Evolutionary conservation across 2,329 filamentous ascomycete genomes (phyloP).

Genomic region (Fusarium sp.): DNA sequence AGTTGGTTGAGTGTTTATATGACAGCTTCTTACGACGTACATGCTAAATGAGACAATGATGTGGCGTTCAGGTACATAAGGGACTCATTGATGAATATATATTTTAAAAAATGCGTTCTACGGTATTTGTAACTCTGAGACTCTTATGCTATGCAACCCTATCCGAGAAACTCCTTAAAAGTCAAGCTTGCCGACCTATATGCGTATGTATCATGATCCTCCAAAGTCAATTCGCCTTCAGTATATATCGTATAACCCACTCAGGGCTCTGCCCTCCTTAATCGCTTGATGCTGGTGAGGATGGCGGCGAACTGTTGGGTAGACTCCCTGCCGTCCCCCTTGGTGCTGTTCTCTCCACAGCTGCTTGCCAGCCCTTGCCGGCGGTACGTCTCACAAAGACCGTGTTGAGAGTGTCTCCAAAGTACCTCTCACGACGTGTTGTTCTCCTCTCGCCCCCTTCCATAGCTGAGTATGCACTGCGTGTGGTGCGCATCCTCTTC

Average conservation of each 20-base stretch:
- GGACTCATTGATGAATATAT: constrained; percentile 1
- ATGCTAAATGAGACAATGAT: constrained; percentile 10
- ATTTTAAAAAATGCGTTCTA: constrained; percentile 15
- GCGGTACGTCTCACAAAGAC: constrained; percentile 75
- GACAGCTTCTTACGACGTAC: constrained; percentile 4
- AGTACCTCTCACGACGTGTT: constrained; percentile 79
- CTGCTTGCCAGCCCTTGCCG: constrained; percentile 55
- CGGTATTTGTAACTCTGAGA: not conserved
- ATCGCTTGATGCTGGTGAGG: constrained; percentile 27
- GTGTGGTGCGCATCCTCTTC: constrained; percentile 75
- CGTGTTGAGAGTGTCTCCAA: constrained; percentile 71
- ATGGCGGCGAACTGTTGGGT: constrained; percentile 30
- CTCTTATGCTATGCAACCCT: constrained; percentile 16
- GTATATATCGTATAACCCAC: constrained; percentile 19
- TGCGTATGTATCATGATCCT: constrained; percentile 10
- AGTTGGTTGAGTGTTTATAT: not conserved
- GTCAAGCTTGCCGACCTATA: constrained; percentile 7
- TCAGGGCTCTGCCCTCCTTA: constrained; percentile 7
- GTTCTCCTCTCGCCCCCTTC: constrained; percentile 78
- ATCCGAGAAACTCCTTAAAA: constrained; percentile 21
- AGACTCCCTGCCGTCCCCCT: constrained; percentile 28
- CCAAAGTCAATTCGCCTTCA: not conserved
- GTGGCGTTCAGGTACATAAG: not conserved
- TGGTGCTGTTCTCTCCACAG: constrained; percentile 31
- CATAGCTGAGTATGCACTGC: constrained; percentile 80